These are phyloP conservation scores for Tetrapisispora namnaoensis DNA, from an alignment of 805 yeast genomes.

Conservation along the genomic window DNA sequence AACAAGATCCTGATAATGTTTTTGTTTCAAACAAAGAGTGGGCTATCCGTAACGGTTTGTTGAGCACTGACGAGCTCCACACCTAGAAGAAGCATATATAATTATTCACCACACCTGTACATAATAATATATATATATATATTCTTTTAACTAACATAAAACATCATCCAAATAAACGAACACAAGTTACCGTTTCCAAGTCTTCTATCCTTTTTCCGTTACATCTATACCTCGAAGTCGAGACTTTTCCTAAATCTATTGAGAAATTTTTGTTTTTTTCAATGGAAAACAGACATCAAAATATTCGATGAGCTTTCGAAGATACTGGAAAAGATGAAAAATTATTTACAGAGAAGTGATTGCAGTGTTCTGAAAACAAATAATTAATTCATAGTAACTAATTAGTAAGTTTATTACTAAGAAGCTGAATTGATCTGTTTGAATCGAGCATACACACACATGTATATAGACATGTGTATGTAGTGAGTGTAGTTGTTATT, in stretches of 20 bases:
- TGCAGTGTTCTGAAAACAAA: too few relatives aligned
- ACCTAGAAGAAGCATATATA: neutral
- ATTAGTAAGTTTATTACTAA: neutral
- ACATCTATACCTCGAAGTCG: too few relatives aligned
- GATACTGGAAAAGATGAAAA: neutral
- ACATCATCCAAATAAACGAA: too few relatives aligned
- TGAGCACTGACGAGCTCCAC: conserved; percentile 27
- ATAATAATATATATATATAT: neutral
- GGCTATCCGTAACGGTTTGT: conserved; percentile 73
- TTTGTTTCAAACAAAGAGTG: conserved; percentile 71
- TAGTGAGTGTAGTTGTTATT: too few relatives aligned
- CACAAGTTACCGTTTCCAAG: too few relatives aligned
- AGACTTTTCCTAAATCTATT: too few relatives aligned
- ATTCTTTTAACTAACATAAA: too few relatives aligned
- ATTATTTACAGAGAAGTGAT: too few relatives aligned
- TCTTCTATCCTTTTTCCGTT: too few relatives aligned
- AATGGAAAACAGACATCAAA: neutral
- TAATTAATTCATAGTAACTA: too few relatives aligned
- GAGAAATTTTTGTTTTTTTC: neutral
- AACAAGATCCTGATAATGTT: conserved; percentile 72
- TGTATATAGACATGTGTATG: too few relatives aligned
- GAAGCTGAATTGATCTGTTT: neutral
- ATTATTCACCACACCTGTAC: neutral
- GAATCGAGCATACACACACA: too few relatives aligned
- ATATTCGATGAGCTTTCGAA: neutral